Base-by-base conservation (phyloP, 192 early-diverging fungal genomes). In the Cetraspora pellucida region DNA sequence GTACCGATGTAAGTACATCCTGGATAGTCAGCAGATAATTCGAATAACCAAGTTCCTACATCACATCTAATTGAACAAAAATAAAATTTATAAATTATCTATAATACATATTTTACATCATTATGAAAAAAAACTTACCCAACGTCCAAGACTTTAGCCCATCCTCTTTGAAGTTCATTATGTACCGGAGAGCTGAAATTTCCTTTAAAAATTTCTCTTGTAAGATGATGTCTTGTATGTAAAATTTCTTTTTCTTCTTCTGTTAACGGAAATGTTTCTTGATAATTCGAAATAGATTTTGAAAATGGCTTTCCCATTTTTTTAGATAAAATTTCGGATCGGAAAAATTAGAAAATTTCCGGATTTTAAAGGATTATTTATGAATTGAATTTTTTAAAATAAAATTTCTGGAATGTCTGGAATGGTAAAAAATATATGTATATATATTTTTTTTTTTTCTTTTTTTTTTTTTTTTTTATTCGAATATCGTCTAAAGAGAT, bases 151-250 rank as follows among this genome's bases (percentile, higher is more conserved):
- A 61, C 27, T 30, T 28, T 61, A 28, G 59, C 59, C 59, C 59
- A 61, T 28, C 59, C 59, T 0, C 23, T 61, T n/a, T 55, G 16
- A 61, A 61, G 27, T 28, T 27, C 25, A 61, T 61, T 28, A 13
- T 25, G 59, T 61, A 61, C 28, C 25, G 59, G 59, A 11, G 59
- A 61, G 27, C 25, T 28, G 27, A 25, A 61, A 28, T 23, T 61
- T 28, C 59, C 59, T 61, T 61, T 61, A 61, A 61, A 61, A 61
- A 61, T 27, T 61, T 61, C 59, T 61, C 59, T 61, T 61, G 10
- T 2, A 17, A 61, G 23, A 61, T 61, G 59, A 30, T 61, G 59
- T 28, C 59, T 27, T 25, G n/a, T 27, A 61, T 61, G 25, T 30
- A 61, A 13, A 17, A 10, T 2, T 16, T 61, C 19, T 61, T 61